Conservation (phyloP, 2,329 filamentous ascomycete genomes). For the Alternaria sp. region DNA sequence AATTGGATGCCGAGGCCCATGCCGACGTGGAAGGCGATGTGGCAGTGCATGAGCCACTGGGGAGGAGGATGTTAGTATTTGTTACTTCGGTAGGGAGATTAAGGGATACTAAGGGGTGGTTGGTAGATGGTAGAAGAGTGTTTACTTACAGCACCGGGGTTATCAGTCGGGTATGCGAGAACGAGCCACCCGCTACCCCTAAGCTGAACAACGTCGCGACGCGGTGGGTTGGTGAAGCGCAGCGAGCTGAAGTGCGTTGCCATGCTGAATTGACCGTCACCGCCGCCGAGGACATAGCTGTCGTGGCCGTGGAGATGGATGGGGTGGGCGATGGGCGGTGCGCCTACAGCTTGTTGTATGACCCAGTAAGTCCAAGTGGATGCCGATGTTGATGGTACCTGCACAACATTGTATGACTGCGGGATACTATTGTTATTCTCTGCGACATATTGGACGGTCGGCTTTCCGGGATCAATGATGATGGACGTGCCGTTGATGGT, state of each 20-base stretch:
- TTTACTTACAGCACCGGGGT: conserved; percentile 51
- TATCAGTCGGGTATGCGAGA: conserved; percentile 58
- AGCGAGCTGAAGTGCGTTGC: conserved; percentile 28
- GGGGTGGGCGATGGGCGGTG: conserved; percentile 46
- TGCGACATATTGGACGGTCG: conserved; percentile 54
- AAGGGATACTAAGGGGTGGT: neutral
- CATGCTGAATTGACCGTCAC: conserved; percentile 41
- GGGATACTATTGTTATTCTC: conserved; percentile 51
- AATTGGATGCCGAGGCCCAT: conserved; percentile 37
- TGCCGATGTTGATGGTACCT: conserved; percentile 40
- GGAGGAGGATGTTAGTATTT: neutral
- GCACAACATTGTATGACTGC: conserved; percentile 50
- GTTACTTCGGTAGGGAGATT: neutral
- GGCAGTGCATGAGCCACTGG: conserved; percentile 38
- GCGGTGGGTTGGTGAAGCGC: conserved; percentile 43
- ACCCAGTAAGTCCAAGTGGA: conserved; percentile 55
- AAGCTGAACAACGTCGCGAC: conserved; percentile 44
- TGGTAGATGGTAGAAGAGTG: too few relatives aligned
- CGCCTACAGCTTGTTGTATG: conserved; percentile 49
- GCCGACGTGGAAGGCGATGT: conserved; percentile 38
- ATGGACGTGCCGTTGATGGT: conserved; percentile 55
- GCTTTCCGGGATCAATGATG: conserved; percentile 55
- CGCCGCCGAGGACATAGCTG: conserved; percentile 26
- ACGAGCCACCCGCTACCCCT: conserved; percentile 51
- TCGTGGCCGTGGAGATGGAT: conserved; percentile 42